Conservation (phyloP, 2,329 filamentous ascomycete species). For the Stagonosporopsis tanaceti region DNA sequence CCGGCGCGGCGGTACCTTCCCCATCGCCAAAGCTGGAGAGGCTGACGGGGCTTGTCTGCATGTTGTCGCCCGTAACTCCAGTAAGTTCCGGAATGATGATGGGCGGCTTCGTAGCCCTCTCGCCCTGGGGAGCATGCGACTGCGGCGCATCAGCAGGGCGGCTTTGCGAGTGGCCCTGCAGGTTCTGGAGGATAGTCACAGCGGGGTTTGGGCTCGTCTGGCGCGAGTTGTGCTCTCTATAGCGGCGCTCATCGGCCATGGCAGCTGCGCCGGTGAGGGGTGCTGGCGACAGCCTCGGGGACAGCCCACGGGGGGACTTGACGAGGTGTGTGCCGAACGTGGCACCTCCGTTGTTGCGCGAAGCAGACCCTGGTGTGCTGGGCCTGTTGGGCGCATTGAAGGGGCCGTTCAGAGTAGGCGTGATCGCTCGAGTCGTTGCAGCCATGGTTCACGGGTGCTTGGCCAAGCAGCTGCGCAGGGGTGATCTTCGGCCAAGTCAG, state of each 20-base stretch:
- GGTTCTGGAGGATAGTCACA: slow-evolving; percentile 53
- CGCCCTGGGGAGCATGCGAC: slow-evolving; percentile 57
- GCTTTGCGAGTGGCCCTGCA: slow-evolving; percentile 51
- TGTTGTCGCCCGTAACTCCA: slow-evolving; percentile 51
- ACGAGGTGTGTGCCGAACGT: slow-evolving; percentile 51
- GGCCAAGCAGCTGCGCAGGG: not conserved
- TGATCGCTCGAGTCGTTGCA: slow-evolving; percentile 53
- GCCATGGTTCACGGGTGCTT: slow-evolving; percentile 49
- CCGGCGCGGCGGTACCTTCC: slow-evolving; percentile 57
- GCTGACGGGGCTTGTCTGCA: slow-evolving; percentile 63
- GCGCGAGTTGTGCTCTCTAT: slow-evolving; percentile 52
- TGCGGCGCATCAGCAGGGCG: slow-evolving; percentile 54
- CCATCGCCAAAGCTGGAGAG: slow-evolving; percentile 62
- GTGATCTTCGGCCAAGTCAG: slow-evolving; percentile 23
- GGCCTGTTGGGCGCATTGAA: slow-evolving; percentile 51
- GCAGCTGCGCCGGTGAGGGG: slow-evolving; percentile 59
- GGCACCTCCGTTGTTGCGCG: slow-evolving; percentile 38
- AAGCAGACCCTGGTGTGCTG: slow-evolving; percentile 50
- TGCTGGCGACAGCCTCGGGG: slow-evolving; percentile 51
- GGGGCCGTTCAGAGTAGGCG: slow-evolving; percentile 52
- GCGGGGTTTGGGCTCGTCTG: slow-evolving; percentile 60
- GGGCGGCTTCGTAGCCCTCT: slow-evolving; percentile 54
- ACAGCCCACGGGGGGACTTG: slow-evolving; percentile 53
- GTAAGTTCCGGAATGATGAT: slow-evolving; percentile 58
- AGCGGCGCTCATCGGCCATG: slow-evolving; percentile 57